phyloP scores from a whole-genome alignment of 805 yeast species.

The Cyberlindnera bimundalis region DNA sequence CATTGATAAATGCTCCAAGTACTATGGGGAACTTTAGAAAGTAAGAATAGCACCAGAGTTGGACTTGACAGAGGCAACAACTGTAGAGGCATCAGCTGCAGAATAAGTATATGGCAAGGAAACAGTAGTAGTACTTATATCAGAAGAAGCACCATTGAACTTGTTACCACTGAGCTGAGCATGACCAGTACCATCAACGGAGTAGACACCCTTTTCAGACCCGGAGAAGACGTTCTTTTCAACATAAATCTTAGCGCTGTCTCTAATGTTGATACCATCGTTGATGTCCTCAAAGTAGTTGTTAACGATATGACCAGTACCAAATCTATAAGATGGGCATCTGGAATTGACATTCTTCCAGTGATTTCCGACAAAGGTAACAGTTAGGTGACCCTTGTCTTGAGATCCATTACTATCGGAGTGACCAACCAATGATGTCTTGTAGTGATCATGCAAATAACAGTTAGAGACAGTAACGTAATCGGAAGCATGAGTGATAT shows the following conservation, averaged over 20 bases:
- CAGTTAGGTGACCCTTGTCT: slow-evolving; percentile 8
- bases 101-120: slow-evolving; percentile 5
- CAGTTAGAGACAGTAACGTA: slow-evolving; percentile 7
- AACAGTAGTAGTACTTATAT: slow-evolving; percentile 2
- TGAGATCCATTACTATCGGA: slow-evolving; percentile 6
- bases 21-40: too few species aligned
- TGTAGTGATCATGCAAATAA: slow-evolving; percentile 8
- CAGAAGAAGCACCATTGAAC: slow-evolving; percentile 2
- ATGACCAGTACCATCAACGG: slow-evolving; percentile 7
- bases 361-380: slow-evolving; percentile 4
- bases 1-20: too few species aligned
- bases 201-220: slow-evolving; percentile 4
- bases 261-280: slow-evolving; percentile 9
- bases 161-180: slow-evolving; percentile 4
- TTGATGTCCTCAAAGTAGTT: slow-evolving; percentile 2
- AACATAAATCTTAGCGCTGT: slow-evolving; percentile 1
- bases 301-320: slow-evolving; percentile 8
- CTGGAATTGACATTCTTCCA: slow-evolving; percentile 10
- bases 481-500: slow-evolving; percentile 7
- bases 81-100: not conserved
- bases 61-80: slow-evolving; percentile 3
- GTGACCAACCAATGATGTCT: slow-evolving; percentile 9
- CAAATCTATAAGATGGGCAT: slow-evolving; percentile 10
- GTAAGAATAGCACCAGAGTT: slow-evolving; percentile 7
- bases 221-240: slow-evolving; percentile 10